A percentile compares a stretch with the other conserved stretches of the same genome.
Evolutionary conservation across 768 basidiomycete genomes (phyloP).

Genomic region (Termitomyces sp.): DNA sequence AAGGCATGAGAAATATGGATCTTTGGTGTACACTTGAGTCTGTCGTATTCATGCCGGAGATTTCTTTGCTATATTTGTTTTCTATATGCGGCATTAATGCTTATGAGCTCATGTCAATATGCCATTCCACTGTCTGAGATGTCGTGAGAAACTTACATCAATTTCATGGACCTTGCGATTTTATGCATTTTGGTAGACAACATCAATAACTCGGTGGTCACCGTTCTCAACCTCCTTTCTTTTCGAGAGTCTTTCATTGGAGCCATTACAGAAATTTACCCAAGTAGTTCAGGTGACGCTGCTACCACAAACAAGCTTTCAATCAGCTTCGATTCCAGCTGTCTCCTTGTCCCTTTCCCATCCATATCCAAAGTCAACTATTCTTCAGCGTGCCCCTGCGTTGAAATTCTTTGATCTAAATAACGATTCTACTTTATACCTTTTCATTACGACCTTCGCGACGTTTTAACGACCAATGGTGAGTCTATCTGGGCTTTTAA

Average conservation of each 20-base stretch:
- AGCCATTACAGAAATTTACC: neutral
- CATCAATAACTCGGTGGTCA: neutral
- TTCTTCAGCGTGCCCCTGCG: neutral
- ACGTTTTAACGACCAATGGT: constrained; percentile 13
- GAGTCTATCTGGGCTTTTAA: neutral
- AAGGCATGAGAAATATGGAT: constrained; percentile 58
- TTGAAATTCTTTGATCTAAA: neutral
- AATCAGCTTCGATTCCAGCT: constrained; percentile 10
- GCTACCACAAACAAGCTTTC: neutral
- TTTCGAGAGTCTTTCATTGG: neutral
- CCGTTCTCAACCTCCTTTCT: neutral
- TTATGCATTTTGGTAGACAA: neutral
- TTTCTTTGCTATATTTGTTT: constrained; percentile 15
- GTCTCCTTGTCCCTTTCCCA: neutral
- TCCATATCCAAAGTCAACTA: neutral
- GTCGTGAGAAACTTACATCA: neutral
- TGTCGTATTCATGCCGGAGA: constrained; percentile 12
- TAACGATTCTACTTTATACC: neutral
- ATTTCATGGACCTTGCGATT: neutral
- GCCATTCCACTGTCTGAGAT: neutral
- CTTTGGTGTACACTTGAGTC: constrained; percentile 8
- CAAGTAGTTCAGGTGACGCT: neutral
- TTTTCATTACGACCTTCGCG: constrained; percentile 4
- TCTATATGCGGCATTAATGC: constrained; percentile 19
- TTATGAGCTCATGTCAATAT: constrained; percentile 9